Conservation (phyloP, 495 filamentous ascomycete genomes). For the Tuber borchii region DNA sequence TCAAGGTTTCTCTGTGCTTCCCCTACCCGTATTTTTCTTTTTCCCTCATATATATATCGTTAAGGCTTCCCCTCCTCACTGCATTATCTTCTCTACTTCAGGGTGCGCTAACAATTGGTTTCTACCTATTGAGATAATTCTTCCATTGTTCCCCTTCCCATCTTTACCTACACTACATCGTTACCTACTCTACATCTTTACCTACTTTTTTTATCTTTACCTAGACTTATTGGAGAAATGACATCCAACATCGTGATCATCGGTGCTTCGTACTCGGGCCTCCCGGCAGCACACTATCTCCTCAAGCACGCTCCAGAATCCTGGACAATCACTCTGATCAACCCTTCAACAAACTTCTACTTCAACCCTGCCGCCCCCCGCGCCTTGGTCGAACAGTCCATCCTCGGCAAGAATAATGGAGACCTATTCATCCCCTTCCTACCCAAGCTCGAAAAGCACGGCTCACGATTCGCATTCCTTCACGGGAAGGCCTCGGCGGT, state of each 20-base stretch:
- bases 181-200: too few species aligned
- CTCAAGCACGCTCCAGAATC: conserved; percentile 44
- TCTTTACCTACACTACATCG: neutral
- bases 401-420: conserved; percentile 45
- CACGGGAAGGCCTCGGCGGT: conserved; percentile 43
- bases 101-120: neutral
- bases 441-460: conserved; percentile 42
- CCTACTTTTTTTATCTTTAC: neutral
- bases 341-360: conserved; percentile 52
- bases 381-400: conserved; percentile 46
- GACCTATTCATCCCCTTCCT: conserved; percentile 47
- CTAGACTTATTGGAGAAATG: neutral
- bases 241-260: conserved; percentile 48
- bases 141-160: neutral
- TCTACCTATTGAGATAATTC: neutral
- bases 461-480: conserved; percentile 42
- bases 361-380: conserved; percentile 55
- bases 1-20: neutral
- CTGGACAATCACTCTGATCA: conserved; percentile 46
- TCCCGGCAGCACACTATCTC: conserved; percentile 51
- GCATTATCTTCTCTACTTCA: neutral
- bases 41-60: neutral
- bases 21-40: neutral
- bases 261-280: conserved; percentile 51
- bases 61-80: too few species aligned